Conservation (phyloP, 805 yeast species). For the Kodamaea nitidulidarum region DNA sequence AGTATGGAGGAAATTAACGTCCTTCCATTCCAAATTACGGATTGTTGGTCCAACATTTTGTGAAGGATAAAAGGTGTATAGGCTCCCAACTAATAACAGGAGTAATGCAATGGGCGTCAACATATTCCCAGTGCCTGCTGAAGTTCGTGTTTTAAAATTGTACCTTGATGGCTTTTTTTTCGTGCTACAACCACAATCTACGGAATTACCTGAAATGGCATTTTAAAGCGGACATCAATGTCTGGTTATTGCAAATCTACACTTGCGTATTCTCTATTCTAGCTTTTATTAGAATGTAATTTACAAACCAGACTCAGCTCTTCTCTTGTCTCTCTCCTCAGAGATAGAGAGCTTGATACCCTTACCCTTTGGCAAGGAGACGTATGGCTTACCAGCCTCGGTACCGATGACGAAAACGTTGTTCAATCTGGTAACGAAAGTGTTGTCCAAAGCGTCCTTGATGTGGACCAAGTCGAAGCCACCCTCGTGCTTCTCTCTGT, state of each 20-base stretch:
- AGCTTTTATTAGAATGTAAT: slow-evolving; percentile 3
- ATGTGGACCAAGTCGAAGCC: slow-evolving; percentile 43
- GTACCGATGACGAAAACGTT: slow-evolving; percentile 41
- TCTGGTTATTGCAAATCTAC: neutral
- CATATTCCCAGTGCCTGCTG: too few species aligned
- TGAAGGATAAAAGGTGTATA: neutral
- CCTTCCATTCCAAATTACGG: slow-evolving; percentile 61
- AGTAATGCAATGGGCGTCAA: neutral
- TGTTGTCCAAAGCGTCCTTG: slow-evolving; percentile 39
- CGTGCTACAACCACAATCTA: neutral
- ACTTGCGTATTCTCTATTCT: neutral
- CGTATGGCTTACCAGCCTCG: slow-evolving; percentile 39
- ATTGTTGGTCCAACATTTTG: neutral
- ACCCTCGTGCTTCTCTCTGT: slow-evolving; percentile 43
- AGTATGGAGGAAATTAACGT: slow-evolving; percentile 82
- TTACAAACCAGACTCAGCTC: slow-evolving; percentile 38
- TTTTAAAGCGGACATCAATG: too few species aligned
- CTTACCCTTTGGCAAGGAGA: slow-evolving; percentile 43
- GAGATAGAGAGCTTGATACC: slow-evolving; percentile 41
- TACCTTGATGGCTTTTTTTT: neutral
- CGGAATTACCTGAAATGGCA: neutral
- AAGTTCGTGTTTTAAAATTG: too few species aligned
- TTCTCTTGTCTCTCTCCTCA: slow-evolving; percentile 44
- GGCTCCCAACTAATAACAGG: neutral
- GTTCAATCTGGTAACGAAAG: slow-evolving; percentile 40